Base-by-base conservation (phyloP, 495 filamentous ascomycete species). In the Cairneyella variabilis region DNA sequence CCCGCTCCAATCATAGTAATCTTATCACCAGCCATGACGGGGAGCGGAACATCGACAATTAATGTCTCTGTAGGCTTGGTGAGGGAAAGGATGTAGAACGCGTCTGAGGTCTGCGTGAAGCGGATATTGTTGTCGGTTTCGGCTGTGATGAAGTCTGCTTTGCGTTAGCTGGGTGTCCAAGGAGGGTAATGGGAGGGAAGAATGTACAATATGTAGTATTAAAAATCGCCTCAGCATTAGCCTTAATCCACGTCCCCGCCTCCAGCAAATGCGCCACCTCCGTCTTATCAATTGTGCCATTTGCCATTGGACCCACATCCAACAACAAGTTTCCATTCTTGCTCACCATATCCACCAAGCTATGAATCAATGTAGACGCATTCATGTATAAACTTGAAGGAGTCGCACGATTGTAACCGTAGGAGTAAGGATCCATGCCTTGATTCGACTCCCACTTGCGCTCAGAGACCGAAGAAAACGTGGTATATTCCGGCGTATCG, bases 291-390 rank as follows among this genome's bases (percentile, higher is more conserved):
- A 82, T 76, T 6, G 69, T 76, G 2, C 79, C 79, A 51, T 82
- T 69, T 0, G 75, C 77, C 18, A 57, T 65, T 0, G 79, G 77
- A 17, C 79, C 79, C 37, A 82, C 63, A 44, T 82, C 79, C 0
- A 82, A 66, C 34, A 82, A 50, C 58, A 82, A 73, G 48, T 82
- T 80, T 0, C 78, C 78, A 50, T 80, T 80, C 61, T 82, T 80
- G 39, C 69, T 64, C 4, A 80, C 69, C 50, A 80, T 73, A 39
- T 82, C 77, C 10, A 80, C 65, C 0, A 82, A 65, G 6, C 59
- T 65, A 18, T 61, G 64, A 0, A 80, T 66, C 30, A 80, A 67
- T 6, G 53, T 62, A 22, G 54, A 66, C 8, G 77, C 76, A 41
- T 75, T 79, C 70, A 82, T 71, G 54, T 82, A 82, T 22, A 63